Conservation (phyloP, 495 filamentous ascomycete species). For the Clohesyomyces aquaticus region DNA sequence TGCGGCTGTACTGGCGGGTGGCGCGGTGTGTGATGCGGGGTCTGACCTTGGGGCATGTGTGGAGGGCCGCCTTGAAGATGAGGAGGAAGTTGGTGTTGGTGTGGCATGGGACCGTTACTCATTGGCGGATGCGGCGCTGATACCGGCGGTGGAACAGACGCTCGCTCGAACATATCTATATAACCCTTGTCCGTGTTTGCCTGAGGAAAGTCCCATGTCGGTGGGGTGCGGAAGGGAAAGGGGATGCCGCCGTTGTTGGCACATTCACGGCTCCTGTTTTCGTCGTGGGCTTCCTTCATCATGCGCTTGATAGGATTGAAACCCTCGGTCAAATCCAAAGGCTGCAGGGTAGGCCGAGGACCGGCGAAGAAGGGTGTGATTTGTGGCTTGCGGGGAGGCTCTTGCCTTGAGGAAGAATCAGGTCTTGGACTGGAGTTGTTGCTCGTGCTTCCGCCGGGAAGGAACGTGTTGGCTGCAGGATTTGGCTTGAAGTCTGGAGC, state of each 20-base stretch:
- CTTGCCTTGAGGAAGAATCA: slow-evolving; percentile 48
- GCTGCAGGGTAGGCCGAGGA: slow-evolving; percentile 64
- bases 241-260: slow-evolving; percentile 73
- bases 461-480: slow-evolving; percentile 76
- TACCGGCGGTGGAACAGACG: slow-evolving; percentile 56
- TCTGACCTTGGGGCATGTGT: slow-evolving; percentile 35
- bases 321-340: slow-evolving; percentile 64
- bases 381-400: slow-evolving; percentile 55
- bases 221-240: slow-evolving; percentile 74
- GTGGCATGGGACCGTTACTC: slow-evolving; percentile 66
- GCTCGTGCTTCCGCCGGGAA: slow-evolving; percentile 65
- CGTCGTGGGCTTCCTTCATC: slow-evolving; percentile 57
- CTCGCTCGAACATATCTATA: slow-evolving; percentile 73
- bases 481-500: slow-evolving; percentile 85
- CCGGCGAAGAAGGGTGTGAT: slow-evolving; percentile 38
- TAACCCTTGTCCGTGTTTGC: slow-evolving; percentile 71
- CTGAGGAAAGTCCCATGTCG: slow-evolving; percentile 72
- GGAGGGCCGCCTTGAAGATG: slow-evolving; percentile 43
- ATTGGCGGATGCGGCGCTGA: slow-evolving; percentile 68
- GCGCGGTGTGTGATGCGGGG: slow-evolving; percentile 44
- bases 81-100: slow-evolving; percentile 73
- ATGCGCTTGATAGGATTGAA: slow-evolving; percentile 79
- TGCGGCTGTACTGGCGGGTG: slow-evolving; percentile 44
- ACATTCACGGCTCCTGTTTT: slow-evolving; percentile 54
- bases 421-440: slow-evolving; percentile 67